Percentiles rank a stretch among this genome's conserved stretches.
Evolutionary conservation across 2,329 filamentous ascomycete genomes (phyloP).

Genomic region (Sporothrix humicola): DNA sequence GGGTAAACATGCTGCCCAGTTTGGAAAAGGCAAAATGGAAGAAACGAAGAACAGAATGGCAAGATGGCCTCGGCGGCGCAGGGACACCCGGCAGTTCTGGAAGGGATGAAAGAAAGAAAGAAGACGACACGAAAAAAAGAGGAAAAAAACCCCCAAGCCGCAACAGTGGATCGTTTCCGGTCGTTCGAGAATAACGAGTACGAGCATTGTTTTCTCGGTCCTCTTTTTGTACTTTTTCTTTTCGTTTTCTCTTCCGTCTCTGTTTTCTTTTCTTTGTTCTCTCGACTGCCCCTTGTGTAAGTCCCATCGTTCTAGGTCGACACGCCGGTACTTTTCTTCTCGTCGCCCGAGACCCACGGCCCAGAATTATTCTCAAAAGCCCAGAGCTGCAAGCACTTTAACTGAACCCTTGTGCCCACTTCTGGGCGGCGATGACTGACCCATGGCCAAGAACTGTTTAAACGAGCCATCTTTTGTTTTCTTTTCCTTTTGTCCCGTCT

Average conservation of each 20-base stretch:
- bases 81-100: background rate
- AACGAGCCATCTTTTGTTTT: background rate
- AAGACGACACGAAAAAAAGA: background rate
- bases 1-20: conserved; percentile 22
- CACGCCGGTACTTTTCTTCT: background rate
- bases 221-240: background rate
- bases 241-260: background rate
- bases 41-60: background rate
- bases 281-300: background rate
- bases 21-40: conserved; percentile 21
- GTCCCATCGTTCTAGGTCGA: background rate
- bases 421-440: conserved; percentile 21
- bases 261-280: conserved; percentile 14
- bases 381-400: conserved; percentile 17
- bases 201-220: background rate
- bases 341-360: background rate
- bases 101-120: background rate
- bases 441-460: too few species aligned
- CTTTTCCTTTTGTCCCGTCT: background rate
- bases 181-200: background rate
- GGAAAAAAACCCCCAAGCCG: background rate
- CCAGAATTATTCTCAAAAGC: background rate
- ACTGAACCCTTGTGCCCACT: conserved; percentile 13
- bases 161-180: background rate
- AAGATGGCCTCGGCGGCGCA: background rate